phyloP scores from a whole-genome alignment of 371 early-diverging fungal species.

The Gilbertella persicaria region DNA sequence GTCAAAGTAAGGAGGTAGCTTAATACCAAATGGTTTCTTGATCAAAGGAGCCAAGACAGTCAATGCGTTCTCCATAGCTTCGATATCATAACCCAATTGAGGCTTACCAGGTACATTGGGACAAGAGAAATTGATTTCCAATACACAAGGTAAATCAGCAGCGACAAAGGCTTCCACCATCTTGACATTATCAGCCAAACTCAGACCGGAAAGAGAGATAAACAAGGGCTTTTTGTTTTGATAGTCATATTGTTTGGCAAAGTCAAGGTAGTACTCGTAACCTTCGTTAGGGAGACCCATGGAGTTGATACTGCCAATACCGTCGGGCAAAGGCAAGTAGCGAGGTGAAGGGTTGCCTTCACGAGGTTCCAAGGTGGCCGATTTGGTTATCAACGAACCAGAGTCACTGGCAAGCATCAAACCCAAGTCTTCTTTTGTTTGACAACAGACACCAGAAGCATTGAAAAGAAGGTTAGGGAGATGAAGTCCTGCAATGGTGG shows the following conservation, averaged over 20 bases:
- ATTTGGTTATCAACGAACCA: slow-evolving; percentile 53
- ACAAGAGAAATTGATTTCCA: slow-evolving; percentile 55
- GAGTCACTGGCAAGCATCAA: slow-evolving; percentile 43
- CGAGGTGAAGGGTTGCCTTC: slow-evolving; percentile 53
- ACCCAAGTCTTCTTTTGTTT: slow-evolving; percentile 41
- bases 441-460: slow-evolving; percentile 53
- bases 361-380: slow-evolving; percentile 43
- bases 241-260: slow-evolving; percentile 46
- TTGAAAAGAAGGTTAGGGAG: slow-evolving; percentile 52
- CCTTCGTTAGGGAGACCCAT: slow-evolving; percentile 57
- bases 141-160: slow-evolving; percentile 41
- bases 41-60: slow-evolving; percentile 45
- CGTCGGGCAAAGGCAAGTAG: slow-evolving; percentile 35
- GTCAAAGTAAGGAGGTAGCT: slow-evolving; percentile 55
- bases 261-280: slow-evolving; percentile 47
- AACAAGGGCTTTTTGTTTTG: slow-evolving; percentile 45
- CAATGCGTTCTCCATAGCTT: slow-evolving; percentile 49
- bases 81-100: slow-evolving; percentile 50
- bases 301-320: slow-evolving; percentile 50
- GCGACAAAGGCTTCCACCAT: slow-evolving; percentile 46
- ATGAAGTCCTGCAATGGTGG: slow-evolving; percentile 44
- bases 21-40: slow-evolving; percentile 54
- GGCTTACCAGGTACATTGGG: slow-evolving; percentile 57
- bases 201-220: slow-evolving; percentile 48
- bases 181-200: slow-evolving; percentile 45